A percentile compares a stretch with the other conserved stretches of the same genome.
Evolutionary conservation across 108 stramenopile genomes (phyloP).

Genomic region (Pseudonitzschia delicatissima): DNA sequence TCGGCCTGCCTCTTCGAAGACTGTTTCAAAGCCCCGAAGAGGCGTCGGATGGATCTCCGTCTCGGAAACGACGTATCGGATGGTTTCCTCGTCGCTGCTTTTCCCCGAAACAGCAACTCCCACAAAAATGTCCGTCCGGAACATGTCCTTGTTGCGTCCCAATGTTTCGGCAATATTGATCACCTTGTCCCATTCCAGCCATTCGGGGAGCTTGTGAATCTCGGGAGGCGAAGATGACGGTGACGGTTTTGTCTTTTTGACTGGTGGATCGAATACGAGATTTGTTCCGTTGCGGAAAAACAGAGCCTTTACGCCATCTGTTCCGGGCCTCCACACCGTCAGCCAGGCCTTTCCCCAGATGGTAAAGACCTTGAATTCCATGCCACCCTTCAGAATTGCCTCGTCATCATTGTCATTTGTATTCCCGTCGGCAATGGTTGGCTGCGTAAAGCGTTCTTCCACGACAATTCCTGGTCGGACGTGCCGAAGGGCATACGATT

Average conservation of each 20-base stretch:
- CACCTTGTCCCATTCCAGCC: slow-evolving; percentile 19
- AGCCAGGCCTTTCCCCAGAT: slow-evolving; percentile 2
- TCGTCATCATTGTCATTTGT: slow-evolving; percentile 1
- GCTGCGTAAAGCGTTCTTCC: slow-evolving; percentile 22
- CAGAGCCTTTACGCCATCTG: background rate
- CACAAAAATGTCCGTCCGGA: slow-evolving; percentile 24
- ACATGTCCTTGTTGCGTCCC: slow-evolving; percentile 21
- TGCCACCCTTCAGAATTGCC: background rate
- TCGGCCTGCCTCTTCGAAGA: slow-evolving; percentile 18
- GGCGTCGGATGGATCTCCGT: slow-evolving; percentile 20
- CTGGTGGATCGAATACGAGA: background rate
- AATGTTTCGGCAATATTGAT: slow-evolving; percentile 5
- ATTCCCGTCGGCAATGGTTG: background rate
- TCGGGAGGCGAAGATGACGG: background rate
- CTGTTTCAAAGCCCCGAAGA: background rate
- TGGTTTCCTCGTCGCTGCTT: background rate
- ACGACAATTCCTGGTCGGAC: slow-evolving; percentile 19
- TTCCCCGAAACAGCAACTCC: background rate
- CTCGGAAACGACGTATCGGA: slow-evolving; percentile 17
- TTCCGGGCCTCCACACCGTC: slow-evolving; percentile 1
- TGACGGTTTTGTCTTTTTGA: background rate
- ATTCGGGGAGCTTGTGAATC: slow-evolving; percentile 3
- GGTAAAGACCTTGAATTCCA: slow-evolving; percentile 3
- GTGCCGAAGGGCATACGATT: slow-evolving; percentile 10
- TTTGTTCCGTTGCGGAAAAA: background rate